Evolutionary conservation across 129 eudicot genomes (phyloP).

Genomic region (Pittosporum tobira): DNA sequence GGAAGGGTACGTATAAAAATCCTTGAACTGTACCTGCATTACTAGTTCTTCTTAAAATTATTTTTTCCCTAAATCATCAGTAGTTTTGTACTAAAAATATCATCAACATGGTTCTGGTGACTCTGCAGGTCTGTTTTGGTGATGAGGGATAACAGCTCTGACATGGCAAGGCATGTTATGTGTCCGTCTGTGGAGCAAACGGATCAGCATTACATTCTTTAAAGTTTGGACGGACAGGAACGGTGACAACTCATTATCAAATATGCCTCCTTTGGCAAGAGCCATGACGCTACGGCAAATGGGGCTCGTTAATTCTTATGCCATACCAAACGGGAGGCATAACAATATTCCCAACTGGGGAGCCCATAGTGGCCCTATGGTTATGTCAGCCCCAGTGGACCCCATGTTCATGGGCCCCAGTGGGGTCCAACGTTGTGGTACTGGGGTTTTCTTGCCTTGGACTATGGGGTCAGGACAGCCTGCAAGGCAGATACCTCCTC

Average conservation of each 20-base stretch:
- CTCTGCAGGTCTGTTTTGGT: slow-evolving; percentile 59
- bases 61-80: too few relatives aligned
- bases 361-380: slow-evolving; percentile 52
- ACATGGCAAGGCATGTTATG: slow-evolving; percentile 84
- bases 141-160: slow-evolving; percentile 89
- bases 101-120: neutral
- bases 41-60: too few relatives aligned
- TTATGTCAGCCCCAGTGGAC: slow-evolving; percentile 67
- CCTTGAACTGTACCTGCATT: too few relatives aligned
- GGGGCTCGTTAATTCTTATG: slow-evolving; percentile 35
- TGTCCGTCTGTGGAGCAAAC: slow-evolving; percentile 63
- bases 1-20: slow-evolving; percentile 53
- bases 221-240: slow-evolving; percentile 47
- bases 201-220: slow-evolving; percentile 75
- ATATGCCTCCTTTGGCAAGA: slow-evolving; percentile 31
- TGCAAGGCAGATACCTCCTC: slow-evolving; percentile 79
- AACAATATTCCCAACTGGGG: slow-evolving; percentile 71
- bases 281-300: slow-evolving; percentile 77
- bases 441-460: slow-evolving; percentile 98
- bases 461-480: slow-evolving; percentile 53
- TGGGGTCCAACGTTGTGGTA: slow-evolving; percentile 70
- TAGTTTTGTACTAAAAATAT: too few relatives aligned
- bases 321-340: slow-evolving; percentile 38
- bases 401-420: slow-evolving; percentile 63
- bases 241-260: too few relatives aligned